These are phyloP conservation scores for Coemansia furcata DNA, from an alignment of 192 early-diverging fungal species.

Conservation along the genomic window DNA sequence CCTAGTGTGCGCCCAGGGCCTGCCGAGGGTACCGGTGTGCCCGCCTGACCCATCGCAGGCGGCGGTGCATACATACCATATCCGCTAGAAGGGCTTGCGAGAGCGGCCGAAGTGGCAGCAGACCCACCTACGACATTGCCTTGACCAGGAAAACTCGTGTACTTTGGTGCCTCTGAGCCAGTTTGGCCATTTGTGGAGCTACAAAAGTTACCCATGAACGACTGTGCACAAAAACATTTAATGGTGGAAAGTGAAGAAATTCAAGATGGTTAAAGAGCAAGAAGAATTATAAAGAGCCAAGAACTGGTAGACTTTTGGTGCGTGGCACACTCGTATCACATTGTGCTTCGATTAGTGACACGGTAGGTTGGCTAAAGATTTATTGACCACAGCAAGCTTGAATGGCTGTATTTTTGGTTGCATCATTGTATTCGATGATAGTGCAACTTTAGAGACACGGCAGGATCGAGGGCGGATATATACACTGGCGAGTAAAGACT, in stretches of 20 bases:
- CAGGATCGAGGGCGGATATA: background rate
- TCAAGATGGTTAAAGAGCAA: background rate
- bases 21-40: background rate
- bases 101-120: background rate
- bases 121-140: conserved; percentile 2
- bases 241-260: background rate
- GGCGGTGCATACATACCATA: background rate
- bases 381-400: background rate
- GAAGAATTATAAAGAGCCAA: background rate
- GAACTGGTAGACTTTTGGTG: background rate
- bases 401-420: background rate
- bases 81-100: background rate
- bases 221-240: background rate
- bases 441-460: background rate
- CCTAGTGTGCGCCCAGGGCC: conserved; percentile 6
- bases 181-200: background rate
- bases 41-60: background rate
- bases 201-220: background rate
- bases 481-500: background rate
- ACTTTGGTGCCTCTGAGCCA: background rate
- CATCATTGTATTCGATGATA: background rate
- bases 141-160: background rate
- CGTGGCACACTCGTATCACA: background rate
- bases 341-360: background rate
- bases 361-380: background rate